Evolutionary conservation across 1,139 yeast species (phyloP), one percentile per base, ranked within the genome.

Genomic region (Kodamaea anthophila): DNA sequence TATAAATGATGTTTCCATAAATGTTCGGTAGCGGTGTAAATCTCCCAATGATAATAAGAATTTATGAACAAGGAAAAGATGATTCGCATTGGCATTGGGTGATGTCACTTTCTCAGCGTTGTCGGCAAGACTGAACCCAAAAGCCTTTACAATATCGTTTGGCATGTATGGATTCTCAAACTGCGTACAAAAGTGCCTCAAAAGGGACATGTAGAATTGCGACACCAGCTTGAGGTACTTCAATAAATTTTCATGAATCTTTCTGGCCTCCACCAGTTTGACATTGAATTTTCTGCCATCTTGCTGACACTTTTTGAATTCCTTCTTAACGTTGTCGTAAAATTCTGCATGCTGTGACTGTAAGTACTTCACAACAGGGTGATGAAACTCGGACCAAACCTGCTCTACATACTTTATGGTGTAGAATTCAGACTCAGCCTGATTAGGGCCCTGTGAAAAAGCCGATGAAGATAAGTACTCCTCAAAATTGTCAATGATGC

Each of bases 321-420:
- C 33, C 14, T 26, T 18, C 4, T 16, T 19, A 7, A 42, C 34
- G 12, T 46, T 46, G 13, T 43, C 38, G 25, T 41, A 57, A 16
- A 60, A 41, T 3, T 42, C 43, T 5, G 56, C 55, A 43, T 70
- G 74, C 29, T 58, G 65, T 8, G 46, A 40, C 40, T 67, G 71
- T 40, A 62, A 77, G 46, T 66, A 68, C 40, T 76, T 77, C 37
- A 78, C 64, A 1, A 74, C 65, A 1, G 85, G 85, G 41, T 77
- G 76, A 42, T 77, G 81, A 43, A 79, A 67, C 10, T 74, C 72
- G 15, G 60, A 47, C 87, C 87, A 80, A 13, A 76, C 48, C 5
- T 50, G 42, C 28, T 74, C 79, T 14, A 78, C 51, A 14, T 46
- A 51, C 13, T 48, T 47, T 16, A 59, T 53, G 19, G 67, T 60